Base-by-base conservation (phyloP, 768 basidiomycete genomes). In the Mrakia gelida region DNA sequence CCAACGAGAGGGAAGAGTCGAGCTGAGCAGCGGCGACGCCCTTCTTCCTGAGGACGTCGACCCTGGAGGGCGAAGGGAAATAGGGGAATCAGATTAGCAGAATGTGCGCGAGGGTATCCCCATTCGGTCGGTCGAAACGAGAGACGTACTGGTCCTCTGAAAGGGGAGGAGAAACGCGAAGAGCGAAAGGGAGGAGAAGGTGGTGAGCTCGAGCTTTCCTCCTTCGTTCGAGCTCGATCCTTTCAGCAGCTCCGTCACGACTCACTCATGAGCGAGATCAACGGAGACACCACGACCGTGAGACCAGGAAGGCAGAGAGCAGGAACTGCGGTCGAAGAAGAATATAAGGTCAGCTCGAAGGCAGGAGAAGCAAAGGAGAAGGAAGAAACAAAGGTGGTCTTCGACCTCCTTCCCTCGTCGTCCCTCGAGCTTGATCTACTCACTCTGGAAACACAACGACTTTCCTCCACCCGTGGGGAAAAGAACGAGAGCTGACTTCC, bases 21-120 rank as follows among this genome's bases (percentile, higher is more conserved):
- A 88, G 76, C 70, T 82, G 84, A 0, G 86, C 85, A 8, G 86
- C 86, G 18, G 84, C 82, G 28, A 87, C 84, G 1, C 86, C 85
- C 11, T 82, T 83, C 13, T 80, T 45, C 9, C 80, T 76, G 5
- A 86, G 82, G 3, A 81, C 82, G 79, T 86, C 85, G 49, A 86
- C 86, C 80, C 62, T 84, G 72, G 5, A 3, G 30, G 18, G 62
- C 15, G 26, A 74, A 43, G 13, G 45, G 11, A 43, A n/a, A 34
- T 43, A 41, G 68, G 15, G 26, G 13, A 32, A 3, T 3, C 16
- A 52, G 21, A 43, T 72, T 21, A 38, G 45, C 34, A 23, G 34
- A 15, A 5, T 41, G 21, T 18, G 2, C 26, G 10, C 9, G 45
- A n/a, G 9, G 45, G 3, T 16, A 3, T 38, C 38, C 38, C 4